Base-by-base conservation (phyloP, 441 rosid genomes). In the Biscutella laevigata region DNA sequence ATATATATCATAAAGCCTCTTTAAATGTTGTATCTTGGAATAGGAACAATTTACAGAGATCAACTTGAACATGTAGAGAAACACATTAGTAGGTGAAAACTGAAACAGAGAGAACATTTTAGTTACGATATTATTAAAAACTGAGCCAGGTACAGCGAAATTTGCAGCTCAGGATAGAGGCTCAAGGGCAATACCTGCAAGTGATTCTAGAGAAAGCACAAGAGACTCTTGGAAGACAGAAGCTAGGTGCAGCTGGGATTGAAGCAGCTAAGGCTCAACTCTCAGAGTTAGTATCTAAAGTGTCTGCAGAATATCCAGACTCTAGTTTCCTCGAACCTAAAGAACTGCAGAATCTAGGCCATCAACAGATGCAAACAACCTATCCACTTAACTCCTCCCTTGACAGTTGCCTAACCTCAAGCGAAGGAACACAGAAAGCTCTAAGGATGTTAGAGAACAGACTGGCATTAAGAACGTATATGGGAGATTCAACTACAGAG, bases 321-420 rank as follows among this genome's bases (percentile, higher is more conserved):
- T 67, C 94, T 1, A 74, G 80, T 28, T 79, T 86, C 68, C 73
- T 86, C 2, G 86, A 82, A 42, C 58, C 75, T 27, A 82, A 82
- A 54, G 88, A 81, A 54, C 57, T 76, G 50, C 91, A 85, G 46
- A 81, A 71, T 20, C 58, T 84, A 37, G 71, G 77, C 62, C 82
- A 77, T 11, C 92, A 76, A 51, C 88, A 69, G 58, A 57, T 67
- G 39, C 94, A 72, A 71, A 41, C 74, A 64, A 43, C 62, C 7
- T 89, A 76, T 53, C 91, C 76, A 7, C 74, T 75, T 0, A 87
- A 92, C 69, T 79, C 95, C 51, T 92, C 96, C 22, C 68, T 86
- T 39, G 95, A 92, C 59, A 88, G 95, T 74, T 86, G 95, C 77
- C 63, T 88, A 57, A 92, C 99, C 24, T 81, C 95, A 36, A 76